Evolutionary conservation across 139 green algal genomes (phyloP).

Genomic region (Nannochloris sp.): DNA sequence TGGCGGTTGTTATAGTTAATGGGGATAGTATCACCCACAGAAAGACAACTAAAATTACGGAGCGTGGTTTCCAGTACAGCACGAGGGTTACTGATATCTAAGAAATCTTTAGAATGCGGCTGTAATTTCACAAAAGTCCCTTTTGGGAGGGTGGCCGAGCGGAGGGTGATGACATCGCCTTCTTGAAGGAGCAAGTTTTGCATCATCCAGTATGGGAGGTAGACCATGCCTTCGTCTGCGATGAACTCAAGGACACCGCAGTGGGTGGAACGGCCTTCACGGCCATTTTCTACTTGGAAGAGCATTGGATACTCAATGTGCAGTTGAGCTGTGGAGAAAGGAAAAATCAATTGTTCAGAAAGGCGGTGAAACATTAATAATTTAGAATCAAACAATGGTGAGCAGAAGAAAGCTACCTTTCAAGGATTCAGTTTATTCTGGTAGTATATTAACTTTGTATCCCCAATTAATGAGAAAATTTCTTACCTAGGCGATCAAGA

Average conservation of each 20-base stretch:
- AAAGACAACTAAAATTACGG: conserved; percentile 52
- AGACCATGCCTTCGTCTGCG: conserved; percentile 91
- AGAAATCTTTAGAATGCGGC: conserved; percentile 91
- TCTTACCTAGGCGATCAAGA: conserved; percentile 81
- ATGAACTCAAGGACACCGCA: conserved; percentile 98
- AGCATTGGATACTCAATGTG: conserved; percentile 99
- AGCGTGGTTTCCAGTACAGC: conserved; percentile 94
- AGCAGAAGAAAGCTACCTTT: no score
- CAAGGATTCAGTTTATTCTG: no score
- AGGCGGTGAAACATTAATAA: no score
- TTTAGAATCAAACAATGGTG: no score
- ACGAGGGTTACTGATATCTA: conserved; percentile 95
- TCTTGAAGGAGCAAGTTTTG: conserved; percentile 90
- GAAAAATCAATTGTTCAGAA: neutral
- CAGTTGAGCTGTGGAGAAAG: conserved; percentile 65
- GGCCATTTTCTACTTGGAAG: conserved; percentile 77
- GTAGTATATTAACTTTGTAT: no score
- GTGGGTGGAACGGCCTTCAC: conserved; percentile 66
- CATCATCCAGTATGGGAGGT: conserved; percentile 99
- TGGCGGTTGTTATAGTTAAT: conserved; percentile 95
- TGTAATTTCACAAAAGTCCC: conserved; percentile 93
- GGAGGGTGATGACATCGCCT: conserved; percentile 80
- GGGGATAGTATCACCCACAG: conserved; percentile 76
- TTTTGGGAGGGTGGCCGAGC: conserved; percentile 83
- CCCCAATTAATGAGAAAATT: no score